Evolutionary conservation across 345 rosid species (phyloP).

Genomic region (Murraya paniculata): DNA sequence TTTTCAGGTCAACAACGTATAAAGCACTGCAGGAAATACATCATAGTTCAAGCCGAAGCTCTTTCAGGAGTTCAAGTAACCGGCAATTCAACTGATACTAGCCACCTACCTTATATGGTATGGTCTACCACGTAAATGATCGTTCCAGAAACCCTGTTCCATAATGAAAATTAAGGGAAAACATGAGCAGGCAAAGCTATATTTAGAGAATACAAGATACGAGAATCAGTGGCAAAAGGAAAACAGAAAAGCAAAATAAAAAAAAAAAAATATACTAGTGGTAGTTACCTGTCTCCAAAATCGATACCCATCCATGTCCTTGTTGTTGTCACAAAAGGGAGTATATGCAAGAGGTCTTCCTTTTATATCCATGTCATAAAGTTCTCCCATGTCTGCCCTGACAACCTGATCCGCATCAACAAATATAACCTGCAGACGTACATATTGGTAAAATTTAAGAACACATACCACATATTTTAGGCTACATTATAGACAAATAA

Average conservation of each 20-base stretch:
- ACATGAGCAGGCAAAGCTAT: constrained; percentile 12
- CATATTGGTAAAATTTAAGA: constrained; percentile 13
- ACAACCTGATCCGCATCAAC: constrained; percentile 98
- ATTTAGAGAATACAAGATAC: not conserved
- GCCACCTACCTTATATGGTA: constrained; percentile 88
- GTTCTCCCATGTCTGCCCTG: constrained; percentile 96
- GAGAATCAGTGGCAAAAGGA: not conserved
- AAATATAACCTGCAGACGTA: constrained; percentile 70
- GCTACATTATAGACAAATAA: not conserved
- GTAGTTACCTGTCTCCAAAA: constrained; percentile 89
- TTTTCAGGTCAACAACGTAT: constrained; percentile 90
- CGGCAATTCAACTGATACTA: constrained; percentile 9
- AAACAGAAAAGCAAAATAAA: not conserved
- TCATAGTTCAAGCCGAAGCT: constrained; percentile 23
- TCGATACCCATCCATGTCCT: constrained; percentile 96
- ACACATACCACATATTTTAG: constrained; percentile 7
- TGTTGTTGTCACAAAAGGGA: constrained; percentile 97
- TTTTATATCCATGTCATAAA: constrained; percentile 93
- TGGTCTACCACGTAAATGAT: constrained; percentile 85
- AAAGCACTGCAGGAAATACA: constrained; percentile 65
- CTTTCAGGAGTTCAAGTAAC: not conserved
- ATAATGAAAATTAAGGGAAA: not conserved
- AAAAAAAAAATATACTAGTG: not conserved
- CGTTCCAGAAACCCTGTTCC: constrained; percentile 96
- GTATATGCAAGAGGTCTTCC: constrained; percentile 99